Evolutionary conservation across 805 yeast species (phyloP).

Genomic region (Kuraishia floccosa): DNA sequence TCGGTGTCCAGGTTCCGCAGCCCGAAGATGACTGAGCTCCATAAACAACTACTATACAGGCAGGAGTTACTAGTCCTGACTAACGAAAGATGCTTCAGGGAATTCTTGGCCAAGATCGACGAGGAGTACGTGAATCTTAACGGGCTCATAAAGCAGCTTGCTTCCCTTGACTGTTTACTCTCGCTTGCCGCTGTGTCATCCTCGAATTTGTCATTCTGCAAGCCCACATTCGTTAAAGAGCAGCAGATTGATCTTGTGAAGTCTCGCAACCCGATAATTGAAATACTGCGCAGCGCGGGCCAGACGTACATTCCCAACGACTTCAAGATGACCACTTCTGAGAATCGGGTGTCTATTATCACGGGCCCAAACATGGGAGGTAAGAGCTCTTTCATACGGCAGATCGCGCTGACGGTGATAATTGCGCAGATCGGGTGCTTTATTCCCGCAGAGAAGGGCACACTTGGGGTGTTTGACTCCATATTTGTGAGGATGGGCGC

Average conservation of each 20-base stretch:
- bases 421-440: constrained; percentile 73
- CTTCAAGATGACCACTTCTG: constrained; percentile 31
- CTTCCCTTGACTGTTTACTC: constrained; percentile 53
- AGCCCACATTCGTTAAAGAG: constrained; percentile 38
- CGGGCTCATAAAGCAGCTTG: constrained; percentile 31
- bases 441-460: constrained; percentile 55
- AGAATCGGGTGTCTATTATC: constrained; percentile 46
- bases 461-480: constrained; percentile 51
- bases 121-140: constrained; percentile 24
- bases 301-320: constrained; percentile 56
- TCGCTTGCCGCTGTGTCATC: constrained; percentile 55
- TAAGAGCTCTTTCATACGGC: constrained; percentile 66
- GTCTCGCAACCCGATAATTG: constrained; percentile 33
- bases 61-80: constrained; percentile 37
- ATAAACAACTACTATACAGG: constrained; percentile 46
- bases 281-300: constrained; percentile 11
- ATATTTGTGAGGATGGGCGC: constrained; percentile 67
- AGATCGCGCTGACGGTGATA: constrained; percentile 56
- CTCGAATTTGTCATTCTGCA: constrained; percentile 27
- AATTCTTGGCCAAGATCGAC: constrained; percentile 28
- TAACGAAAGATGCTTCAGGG: constrained; percentile 34
- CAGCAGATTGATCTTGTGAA: constrained; percentile 37
- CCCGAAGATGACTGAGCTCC: constrained; percentile 39
- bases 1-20: constrained; percentile 65
- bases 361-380: constrained; percentile 93